Evolutionary conservation across 2,329 filamentous ascomycete species (phyloP), one percentile per base, ranked within the genome.

Genomic region (Diaporthe velutina): DNA sequence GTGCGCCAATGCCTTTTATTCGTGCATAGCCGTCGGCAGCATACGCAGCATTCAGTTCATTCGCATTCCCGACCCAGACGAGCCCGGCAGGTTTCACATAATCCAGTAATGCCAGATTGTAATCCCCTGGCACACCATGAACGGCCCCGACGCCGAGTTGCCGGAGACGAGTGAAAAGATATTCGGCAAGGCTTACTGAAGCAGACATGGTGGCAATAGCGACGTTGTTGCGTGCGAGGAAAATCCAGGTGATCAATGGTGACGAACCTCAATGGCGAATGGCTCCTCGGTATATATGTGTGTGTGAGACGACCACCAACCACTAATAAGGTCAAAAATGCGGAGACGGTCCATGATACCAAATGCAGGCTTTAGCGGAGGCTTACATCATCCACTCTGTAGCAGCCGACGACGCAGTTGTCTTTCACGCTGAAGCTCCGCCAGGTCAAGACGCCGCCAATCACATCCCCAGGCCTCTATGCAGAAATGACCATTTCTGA

Each of bases 111-210:
- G n/a, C 9, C 19, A 58, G 55, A 15, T 58, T 58, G 12, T n/a
- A 58, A 22, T 58, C 55, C 19, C 55, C 55, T n/a, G 55, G 55
- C 19, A 58, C 55, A 12, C 55, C 55, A 22, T 58, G 55, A n/a
- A 58, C 9, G 22, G 50, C 25, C 3, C n/a, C 12, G 35, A 57
- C 35, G 50, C 52, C 35, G 30, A 54, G 67, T 40, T 70, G 67
- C 4, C 45, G 45, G 17, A 57, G 67, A 15, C 67, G 48, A 40
- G 67, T 70, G n/a, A 70, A 70, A 4, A 70, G 55, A 38, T 58
- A 58, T 25, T 58, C 30, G 33, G 55, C 55, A 25, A 58, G 55
- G 10, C 19, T 58, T 22, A 38, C 38, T 38, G 55, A 57, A 35
- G 28, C 54, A 57, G 54, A 35, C 54, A 38, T 58, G 33, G 19